Conservation (phyloP, 2,329 filamentous ascomycete genomes). For the Diaporthe helianthi region DNA sequence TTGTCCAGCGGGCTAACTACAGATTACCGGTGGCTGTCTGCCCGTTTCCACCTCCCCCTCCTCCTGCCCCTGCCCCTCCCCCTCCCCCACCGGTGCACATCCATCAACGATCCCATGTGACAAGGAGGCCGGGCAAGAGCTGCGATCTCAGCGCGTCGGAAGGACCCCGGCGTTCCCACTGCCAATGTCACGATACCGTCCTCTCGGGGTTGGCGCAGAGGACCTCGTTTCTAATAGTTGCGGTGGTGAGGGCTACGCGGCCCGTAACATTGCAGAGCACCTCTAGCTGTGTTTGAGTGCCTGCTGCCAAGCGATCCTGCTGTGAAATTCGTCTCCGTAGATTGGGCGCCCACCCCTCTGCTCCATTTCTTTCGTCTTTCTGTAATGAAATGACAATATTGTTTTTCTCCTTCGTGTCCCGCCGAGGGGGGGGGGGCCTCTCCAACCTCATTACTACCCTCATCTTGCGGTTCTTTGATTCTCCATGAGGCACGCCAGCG, state of each 20-base stretch:
- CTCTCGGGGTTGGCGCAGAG: neutral
- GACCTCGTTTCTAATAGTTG: neutral
- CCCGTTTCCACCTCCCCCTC: conserved; percentile 6
- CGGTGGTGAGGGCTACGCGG: neutral
- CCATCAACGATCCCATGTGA: conserved; percentile 10
- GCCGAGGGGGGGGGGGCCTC: too few relatives aligned
- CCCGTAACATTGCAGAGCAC: too few relatives aligned
- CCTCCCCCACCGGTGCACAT: conserved; percentile 11
- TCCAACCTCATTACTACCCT: too few relatives aligned
- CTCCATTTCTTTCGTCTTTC: neutral
- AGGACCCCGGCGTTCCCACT: conserved; percentile 6
- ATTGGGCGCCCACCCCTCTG: neutral
- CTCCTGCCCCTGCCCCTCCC: too few relatives aligned
- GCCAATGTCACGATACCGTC: conserved; percentile 16
- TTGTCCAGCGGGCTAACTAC: too few relatives aligned
- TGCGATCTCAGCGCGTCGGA: conserved; percentile 20
- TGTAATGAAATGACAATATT: neutral
- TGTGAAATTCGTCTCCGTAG: conserved; percentile 13
- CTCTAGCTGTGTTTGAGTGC: conserved; percentile 23
- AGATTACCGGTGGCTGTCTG: neutral
- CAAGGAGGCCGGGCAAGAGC: neutral
- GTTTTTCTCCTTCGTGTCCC: neutral
- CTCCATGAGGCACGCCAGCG: neutral
- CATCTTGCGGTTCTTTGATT: neutral
- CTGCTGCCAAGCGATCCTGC: conserved; percentile 12